Evolutionary conservation across 345 rosid species (phyloP), one percentile per base, ranked within the genome.

Genomic region (Anastatica hierochuntica): DNA sequence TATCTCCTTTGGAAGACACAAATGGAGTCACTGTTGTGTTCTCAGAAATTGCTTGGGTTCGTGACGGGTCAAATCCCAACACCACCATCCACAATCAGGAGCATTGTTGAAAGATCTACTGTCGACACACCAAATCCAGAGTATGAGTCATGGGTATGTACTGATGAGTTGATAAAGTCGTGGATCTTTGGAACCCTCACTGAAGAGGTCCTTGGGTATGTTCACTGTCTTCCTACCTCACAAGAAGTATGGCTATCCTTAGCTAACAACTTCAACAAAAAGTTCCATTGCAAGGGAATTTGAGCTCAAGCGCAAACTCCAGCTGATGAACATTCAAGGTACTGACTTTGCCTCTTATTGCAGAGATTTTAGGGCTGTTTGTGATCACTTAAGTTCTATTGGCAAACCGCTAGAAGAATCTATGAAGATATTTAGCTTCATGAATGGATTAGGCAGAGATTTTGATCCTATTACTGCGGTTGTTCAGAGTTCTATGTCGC

Each of bases 151-250:
- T 39, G 37, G 58, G 2, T 1, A 0, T 40, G 26, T 0, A 21
- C 37, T 0, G 10, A 38, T 2, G 21, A 53, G 4, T 44, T 53
- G 0, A 14, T 53, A 0, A 36, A 10, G 1, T 53, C 46, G 0
- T 54, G 47, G 59, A 15, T 54, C 1, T 54, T 24, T 40, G n/a
- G 48, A 0, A 40, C 59, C 0, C 48, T 54, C 1, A 2, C 27
- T 0, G 17, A 39, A 4, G 59, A 54, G 3, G 24, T 27, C 0
- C 17, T 38, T 0, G 36, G 58, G 0, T 4, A 4, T 7, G 59
- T 27, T 2, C 10, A 10, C 0, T 12, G 7, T 0, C 5, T 53
- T 0, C 0, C 1, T 0, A 10, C 24, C 0, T 37, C 58, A 0
- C 8, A 3, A 0, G 58, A 53, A 0, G 27, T 54, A 0, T 54